phyloP scores from a whole-genome alignment of 148 eudicot genomes.

The Fagopyrum homotropicum region DNA sequence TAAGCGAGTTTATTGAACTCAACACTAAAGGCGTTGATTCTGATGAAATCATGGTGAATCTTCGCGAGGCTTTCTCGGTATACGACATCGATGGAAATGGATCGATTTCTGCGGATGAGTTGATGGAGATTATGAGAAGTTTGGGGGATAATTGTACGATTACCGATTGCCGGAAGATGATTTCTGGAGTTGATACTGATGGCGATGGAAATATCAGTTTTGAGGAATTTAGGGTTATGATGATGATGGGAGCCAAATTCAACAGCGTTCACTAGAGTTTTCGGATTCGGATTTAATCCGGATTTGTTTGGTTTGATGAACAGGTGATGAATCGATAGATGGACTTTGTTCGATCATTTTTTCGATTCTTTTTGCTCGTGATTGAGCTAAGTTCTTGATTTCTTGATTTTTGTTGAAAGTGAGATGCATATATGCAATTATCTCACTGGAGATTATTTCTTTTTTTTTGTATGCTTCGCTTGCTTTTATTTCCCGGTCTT shows the following conservation, averaged over 20 bases:
- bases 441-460: neutral
- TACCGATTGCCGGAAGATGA: slow-evolving; percentile 28
- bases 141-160: slow-evolving; percentile 28
- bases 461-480: neutral
- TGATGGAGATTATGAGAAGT: slow-evolving; percentile 21
- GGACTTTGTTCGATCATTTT: neutral
- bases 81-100: slow-evolving; percentile 30
- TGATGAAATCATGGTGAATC: slow-evolving; percentile 18
- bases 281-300: neutral
- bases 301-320: neutral
- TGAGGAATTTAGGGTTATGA: slow-evolving; percentile 34
- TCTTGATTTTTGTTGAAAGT: neutral
- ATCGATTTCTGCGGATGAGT: slow-evolving; percentile 24
- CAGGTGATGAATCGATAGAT: neutral
- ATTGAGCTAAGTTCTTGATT: neutral
- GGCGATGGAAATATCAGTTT: slow-evolving; percentile 30
- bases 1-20: slow-evolving; percentile 26
- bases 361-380: neutral
- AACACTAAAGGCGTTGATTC: slow-evolving; percentile 24
- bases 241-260: slow-evolving; percentile 23
- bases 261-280: slow-evolving; percentile 18
- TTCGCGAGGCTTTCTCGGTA: slow-evolving; percentile 27
- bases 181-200: slow-evolving; percentile 26
- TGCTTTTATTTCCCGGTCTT: neutral
- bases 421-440: neutral